Conservation (phyloP, 2,329 filamentous ascomycete species). For the Fusarium neocosmosporiellum region DNA sequence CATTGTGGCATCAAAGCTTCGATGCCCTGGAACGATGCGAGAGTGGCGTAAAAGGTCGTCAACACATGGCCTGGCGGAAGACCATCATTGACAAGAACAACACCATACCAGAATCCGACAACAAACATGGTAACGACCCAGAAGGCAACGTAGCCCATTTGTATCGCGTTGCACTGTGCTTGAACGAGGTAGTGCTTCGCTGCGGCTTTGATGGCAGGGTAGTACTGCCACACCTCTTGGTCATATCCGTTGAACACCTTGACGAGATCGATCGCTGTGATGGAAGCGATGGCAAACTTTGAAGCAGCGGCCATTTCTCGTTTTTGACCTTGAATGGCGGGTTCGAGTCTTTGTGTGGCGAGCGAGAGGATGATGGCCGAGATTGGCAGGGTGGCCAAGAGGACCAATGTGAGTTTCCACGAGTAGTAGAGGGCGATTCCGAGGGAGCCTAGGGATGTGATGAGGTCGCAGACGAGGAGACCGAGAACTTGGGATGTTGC, state of each 20-base stretch:
- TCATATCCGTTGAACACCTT: slow-evolving; percentile 85
- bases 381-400: slow-evolving; percentile 78
- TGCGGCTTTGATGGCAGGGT: slow-evolving; percentile 65
- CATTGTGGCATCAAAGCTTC: slow-evolving; percentile 81
- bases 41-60: slow-evolving; percentile 85
- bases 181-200: slow-evolving; percentile 74
- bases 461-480: slow-evolving; percentile 70
- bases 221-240: slow-evolving; percentile 76
- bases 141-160: slow-evolving; percentile 79
- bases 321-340: slow-evolving; percentile 77
- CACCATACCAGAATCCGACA: slow-evolving; percentile 90
- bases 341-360: slow-evolving; percentile 70
- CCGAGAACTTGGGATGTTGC: slow-evolving; percentile 85
- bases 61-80: slow-evolving; percentile 75
- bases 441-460: slow-evolving; percentile 75
- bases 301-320: slow-evolving; percentile 75
- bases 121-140: slow-evolving; percentile 85
- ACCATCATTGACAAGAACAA: slow-evolving; percentile 72
- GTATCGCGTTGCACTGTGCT: slow-evolving; percentile 74
- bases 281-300: slow-evolving; percentile 75
- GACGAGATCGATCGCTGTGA: slow-evolving; percentile 83
- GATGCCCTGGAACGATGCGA: slow-evolving; percentile 80
- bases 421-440: slow-evolving; percentile 80
- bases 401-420: slow-evolving; percentile 85
- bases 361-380: slow-evolving; percentile 70